Conservation (phyloP, 495 filamentous ascomycete genomes). For the Penicillium canariense region DNA sequence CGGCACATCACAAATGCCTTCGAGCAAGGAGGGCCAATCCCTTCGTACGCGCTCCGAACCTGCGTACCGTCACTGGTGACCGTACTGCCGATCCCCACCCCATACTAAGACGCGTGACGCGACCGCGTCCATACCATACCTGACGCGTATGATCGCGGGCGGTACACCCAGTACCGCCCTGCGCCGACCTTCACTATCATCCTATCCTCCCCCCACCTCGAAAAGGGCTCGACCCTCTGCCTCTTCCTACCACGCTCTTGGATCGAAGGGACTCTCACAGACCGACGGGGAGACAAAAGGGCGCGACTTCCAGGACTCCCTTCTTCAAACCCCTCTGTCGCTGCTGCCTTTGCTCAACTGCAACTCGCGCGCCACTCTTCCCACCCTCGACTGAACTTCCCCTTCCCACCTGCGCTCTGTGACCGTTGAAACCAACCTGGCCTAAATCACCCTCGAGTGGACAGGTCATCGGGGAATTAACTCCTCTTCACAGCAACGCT, state of each 20-base stretch:
- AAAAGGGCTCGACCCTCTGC: conserved; percentile 13
- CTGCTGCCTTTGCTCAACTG: background rate
- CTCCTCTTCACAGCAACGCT: background rate
- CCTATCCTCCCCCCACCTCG: conserved; percentile 23
- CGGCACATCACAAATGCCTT: conserved; percentile 13
- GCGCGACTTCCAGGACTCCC: conserved; percentile 10
- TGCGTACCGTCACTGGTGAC: conserved; percentile 24
- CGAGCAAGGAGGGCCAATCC: conserved; percentile 19
- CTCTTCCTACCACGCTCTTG: background rate
- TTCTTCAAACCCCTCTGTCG: background rate
- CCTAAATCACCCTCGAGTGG: background rate
- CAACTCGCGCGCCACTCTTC: background rate
- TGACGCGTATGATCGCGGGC: conserved; percentile 14
- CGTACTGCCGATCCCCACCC: background rate
- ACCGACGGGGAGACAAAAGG: conserved; percentile 6
- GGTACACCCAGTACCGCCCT: conserved; percentile 12
- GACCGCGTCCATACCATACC: conserved; percentile 31
- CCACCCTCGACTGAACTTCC: background rate
- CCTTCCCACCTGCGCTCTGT: background rate
- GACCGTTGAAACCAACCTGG: background rate
- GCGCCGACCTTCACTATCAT: conserved; percentile 11
- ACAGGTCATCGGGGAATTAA: background rate
- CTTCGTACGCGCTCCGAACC: conserved; percentile 13
- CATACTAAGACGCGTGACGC: conserved; percentile 33
- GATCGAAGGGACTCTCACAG: background rate